A percentile compares a stretch with the other conserved stretches of the same genome.
Evolutionary conservation across 306 rosid genomes (phyloP).

Genomic region (Potentilla sterilis): DNA sequence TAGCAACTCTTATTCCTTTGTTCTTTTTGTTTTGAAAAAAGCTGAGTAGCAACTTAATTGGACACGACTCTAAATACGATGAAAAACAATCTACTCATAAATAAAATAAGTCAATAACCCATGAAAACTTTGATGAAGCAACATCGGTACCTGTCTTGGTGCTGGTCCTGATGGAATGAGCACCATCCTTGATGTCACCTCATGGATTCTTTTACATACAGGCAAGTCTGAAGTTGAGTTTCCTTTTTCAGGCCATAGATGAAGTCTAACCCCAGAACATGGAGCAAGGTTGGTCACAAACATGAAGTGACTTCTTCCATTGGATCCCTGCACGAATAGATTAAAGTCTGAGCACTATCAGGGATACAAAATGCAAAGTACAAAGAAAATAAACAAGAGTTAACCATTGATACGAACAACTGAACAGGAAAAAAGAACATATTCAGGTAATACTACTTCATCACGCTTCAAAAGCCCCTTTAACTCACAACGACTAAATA

Average conservation of each 20-base stretch:
- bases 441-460: neutral
- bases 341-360: slow-evolving; percentile 29
- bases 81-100: slow-evolving; percentile 7
- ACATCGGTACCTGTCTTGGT: slow-evolving; percentile 73
- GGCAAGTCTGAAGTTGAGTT: slow-evolving; percentile 59
- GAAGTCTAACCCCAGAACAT: slow-evolving; percentile 94
- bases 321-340: slow-evolving; percentile 65
- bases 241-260: slow-evolving; percentile 90
- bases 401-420: slow-evolving; percentile 8
- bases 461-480: slow-evolving; percentile 4
- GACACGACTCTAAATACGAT: neutral
- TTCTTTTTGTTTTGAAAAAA: too few relatives aligned
- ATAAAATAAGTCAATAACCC: neutral
- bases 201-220: slow-evolving; percentile 55
- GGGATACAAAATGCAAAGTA: slow-evolving; percentile 15
- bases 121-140: neutral
- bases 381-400: slow-evolving; percentile 15
- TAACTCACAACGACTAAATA: too few relatives aligned
- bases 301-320: slow-evolving; percentile 81
- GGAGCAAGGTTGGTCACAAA: slow-evolving; percentile 94
- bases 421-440: neutral
- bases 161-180: slow-evolving; percentile 97
- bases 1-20: slow-evolving; percentile 5
- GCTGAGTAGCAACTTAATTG: slow-evolving; percentile 14
- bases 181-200: slow-evolving; percentile 92